Percentiles rank a stretch among this genome's conserved stretches.
phyloP scores from a whole-genome alignment of 1,284 basidiomycete species.

The Microbotryomycetes sp. region DNA sequence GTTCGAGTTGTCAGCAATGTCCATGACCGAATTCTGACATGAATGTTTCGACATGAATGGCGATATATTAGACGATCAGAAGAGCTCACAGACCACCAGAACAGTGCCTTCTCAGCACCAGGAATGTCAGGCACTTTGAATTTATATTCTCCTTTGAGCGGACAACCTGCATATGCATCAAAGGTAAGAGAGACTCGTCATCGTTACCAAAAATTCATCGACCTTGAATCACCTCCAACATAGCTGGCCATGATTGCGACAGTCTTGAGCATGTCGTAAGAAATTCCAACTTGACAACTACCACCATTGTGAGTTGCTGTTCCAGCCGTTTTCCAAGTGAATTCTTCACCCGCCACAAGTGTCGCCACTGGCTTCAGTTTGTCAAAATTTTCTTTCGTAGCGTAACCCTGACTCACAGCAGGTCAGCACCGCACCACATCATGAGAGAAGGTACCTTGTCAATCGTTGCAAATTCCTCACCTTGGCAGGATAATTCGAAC shows the following conservation, averaged over 20 bases:
- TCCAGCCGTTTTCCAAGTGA: constrained; percentile 10
- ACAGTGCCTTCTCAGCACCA: not conserved
- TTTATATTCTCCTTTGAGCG: constrained; percentile 4
- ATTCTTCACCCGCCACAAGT: constrained; percentile 13
- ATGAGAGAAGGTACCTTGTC: too few species aligned
- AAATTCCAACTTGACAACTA: constrained; percentile 13
- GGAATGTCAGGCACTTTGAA: constrained; percentile 14
- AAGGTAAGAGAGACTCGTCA: too few species aligned
- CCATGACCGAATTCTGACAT: not conserved
- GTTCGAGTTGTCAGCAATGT: not conserved
- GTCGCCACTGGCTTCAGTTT: constrained; percentile 7
- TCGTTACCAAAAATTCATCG: too few species aligned
- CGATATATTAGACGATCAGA: too few species aligned
- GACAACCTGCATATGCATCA: constrained; percentile 1
- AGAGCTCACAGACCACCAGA: not conserved
- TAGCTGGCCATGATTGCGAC: not conserved
- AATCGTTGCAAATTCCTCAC: too few species aligned
- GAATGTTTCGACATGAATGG: not conserved
- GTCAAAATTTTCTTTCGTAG: constrained; percentile 10
- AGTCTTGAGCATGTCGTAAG: not conserved
- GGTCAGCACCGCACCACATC: too few species aligned
- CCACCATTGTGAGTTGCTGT: constrained; percentile 22
- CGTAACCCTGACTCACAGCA: not conserved
- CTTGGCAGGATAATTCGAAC: constrained; percentile 17
- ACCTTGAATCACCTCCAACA: not conserved